Evolutionary conservation across 805 yeast genomes (phyloP).

Genomic region (Yarrowia deformans): DNA sequence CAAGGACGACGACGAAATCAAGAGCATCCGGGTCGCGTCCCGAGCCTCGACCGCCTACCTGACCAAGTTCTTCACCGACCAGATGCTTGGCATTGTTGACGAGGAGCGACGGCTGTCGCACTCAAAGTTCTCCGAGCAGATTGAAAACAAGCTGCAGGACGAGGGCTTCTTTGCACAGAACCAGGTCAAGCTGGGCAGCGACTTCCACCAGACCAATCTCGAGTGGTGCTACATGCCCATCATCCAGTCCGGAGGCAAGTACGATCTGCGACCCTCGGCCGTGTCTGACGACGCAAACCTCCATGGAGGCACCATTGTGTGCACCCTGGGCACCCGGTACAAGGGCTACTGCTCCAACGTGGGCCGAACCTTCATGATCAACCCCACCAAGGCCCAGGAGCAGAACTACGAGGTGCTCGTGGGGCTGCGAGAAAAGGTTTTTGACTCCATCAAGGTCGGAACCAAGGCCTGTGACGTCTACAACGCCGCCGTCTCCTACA

Average conservation of each 20-base stretch:
- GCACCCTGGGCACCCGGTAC: conserved; percentile 86
- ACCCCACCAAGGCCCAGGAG: conserved; percentile 82
- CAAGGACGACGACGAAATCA: conserved; percentile 82
- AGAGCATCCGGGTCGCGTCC: conserved; percentile 70
- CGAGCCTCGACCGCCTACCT: conserved; percentile 79
- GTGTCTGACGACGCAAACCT: conserved; percentile 69
- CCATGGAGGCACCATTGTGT: conserved; percentile 78
- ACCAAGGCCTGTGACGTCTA: conserved; percentile 71
- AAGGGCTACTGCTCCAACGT: conserved; percentile 87
- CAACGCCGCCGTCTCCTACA: conserved; percentile 63
- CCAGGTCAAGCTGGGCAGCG: conserved; percentile 63
- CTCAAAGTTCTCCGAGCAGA: conserved; percentile 70
- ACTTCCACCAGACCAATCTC: conserved; percentile 74
- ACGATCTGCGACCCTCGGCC: conserved; percentile 84
- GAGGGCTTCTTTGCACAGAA: conserved; percentile 67
- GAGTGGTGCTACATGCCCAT: conserved; percentile 97
- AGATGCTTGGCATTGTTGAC: conserved; percentile 85
- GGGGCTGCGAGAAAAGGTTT: conserved; percentile 70
- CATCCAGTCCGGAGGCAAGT: conserved; percentile 85
- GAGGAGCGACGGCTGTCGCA: conserved; percentile 82
- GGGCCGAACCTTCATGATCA: conserved; percentile 87
- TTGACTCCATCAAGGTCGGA: conserved; percentile 70
- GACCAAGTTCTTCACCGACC: conserved; percentile 77
- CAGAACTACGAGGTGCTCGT: conserved; percentile 78
- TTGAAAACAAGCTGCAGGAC: conserved; percentile 85